Evolutionary conservation across 176 grass and related monocot genomes (phyloP), one percentile per base, ranked within the genome.

Genomic region (Tillandsia leiboldiana): DNA sequence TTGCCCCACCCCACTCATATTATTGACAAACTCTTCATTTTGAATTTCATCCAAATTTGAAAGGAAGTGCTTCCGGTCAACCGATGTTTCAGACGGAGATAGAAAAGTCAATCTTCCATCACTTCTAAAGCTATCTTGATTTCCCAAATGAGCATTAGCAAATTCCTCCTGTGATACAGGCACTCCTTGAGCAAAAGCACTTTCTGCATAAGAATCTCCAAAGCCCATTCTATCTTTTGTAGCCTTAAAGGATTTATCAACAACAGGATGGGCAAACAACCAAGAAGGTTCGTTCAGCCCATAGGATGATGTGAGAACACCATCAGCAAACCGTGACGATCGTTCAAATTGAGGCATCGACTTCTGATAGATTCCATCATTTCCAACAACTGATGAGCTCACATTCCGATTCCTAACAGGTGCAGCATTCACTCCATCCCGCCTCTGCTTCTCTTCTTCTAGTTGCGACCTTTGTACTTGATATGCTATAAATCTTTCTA

Each of bases 401-500:
- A 70, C 51, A 86, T 89, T 42, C 33, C 74, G 75, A 29, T 86
- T 83, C 68, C 90, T 87, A 77, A 79, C 71, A 72, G 86, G 18
- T 72, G 83, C 73, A 71, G 83, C 73, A 71, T 80, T 90, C 72
- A 83, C 70, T 86, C 90, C 79, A 6, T 52, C 66, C 76, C 75
- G 83, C 65, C 84, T 85, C 75, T 99, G 84, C 63, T 69, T 93
- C 54, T 93, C 87, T n/a, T 84, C 89, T 79, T 93, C 86, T 51
- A 90, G 80, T 67, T 99, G 90, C 29, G 87, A 71, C 72, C 33
- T 42, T 42, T 42, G 33, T 93, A 90, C 47, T 66, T 91, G 8
- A 87, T 79, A 28, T 75, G 86, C 54, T 42, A 42, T 42, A 42
- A 6, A 42, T 42, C 33, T 42, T 42, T 42, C 33, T 42, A 42